phyloP scores from a whole-genome alignment of 1,284 basidiomycete species.

The Ceratobasidium sp. region DNA sequence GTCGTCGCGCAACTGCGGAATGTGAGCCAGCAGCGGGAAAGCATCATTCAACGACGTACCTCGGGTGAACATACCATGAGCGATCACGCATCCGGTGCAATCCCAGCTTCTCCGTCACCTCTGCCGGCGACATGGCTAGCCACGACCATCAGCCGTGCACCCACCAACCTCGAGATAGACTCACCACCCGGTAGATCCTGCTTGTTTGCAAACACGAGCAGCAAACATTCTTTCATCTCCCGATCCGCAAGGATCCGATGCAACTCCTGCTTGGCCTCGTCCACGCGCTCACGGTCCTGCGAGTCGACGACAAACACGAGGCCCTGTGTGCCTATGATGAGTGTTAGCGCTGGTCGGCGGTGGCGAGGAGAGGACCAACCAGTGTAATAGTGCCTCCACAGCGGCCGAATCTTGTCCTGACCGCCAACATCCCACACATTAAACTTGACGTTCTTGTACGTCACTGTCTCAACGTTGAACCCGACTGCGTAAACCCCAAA shows the following conservation, averaged over 20 bases:
- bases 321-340: conserved; percentile 64
- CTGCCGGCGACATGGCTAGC: conserved; percentile 95
- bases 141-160: conserved; percentile 34
- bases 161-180: background rate
- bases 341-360: conserved; percentile 46
- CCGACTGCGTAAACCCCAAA: conserved; percentile 62
- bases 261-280: conserved; percentile 95
- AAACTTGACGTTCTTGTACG: conserved; percentile 99
- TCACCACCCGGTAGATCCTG: conserved; percentile 96
- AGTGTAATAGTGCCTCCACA: conserved; percentile 96
- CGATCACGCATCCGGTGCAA: conserved; percentile 95
- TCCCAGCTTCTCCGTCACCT: conserved; percentile 97
- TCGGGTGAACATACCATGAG: conserved; percentile 99
- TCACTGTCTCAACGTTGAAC: conserved; percentile 99
- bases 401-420: conserved; percentile 96
- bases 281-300: conserved; percentile 91
- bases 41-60: conserved; percentile 60
- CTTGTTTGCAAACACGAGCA: conserved; percentile 99
- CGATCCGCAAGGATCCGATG: conserved; percentile 96
- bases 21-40: conserved; percentile 22
- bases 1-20: conserved; percentile 85
- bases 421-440: conserved; percentile 99
- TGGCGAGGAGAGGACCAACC: conserved; percentile 49
- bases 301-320: conserved; percentile 70
- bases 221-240: conserved; percentile 96